Evolutionary conservation across 306 rosid species (phyloP).

Genomic region (Vicia villosa): DNA sequence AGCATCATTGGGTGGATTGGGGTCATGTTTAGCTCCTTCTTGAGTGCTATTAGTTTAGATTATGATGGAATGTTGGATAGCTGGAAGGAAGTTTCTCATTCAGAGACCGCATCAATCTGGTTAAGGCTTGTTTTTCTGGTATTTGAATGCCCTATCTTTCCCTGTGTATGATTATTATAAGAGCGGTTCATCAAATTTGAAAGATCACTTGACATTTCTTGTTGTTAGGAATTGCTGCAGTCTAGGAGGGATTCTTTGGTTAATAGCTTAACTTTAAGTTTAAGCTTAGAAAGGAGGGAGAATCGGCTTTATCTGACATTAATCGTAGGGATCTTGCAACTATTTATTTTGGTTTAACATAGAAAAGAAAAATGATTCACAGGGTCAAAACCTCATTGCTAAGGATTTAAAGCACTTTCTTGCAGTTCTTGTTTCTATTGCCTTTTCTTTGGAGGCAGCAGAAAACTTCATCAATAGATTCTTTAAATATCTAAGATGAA

Average conservation of each 20-base stretch:
- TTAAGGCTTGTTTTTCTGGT: slow-evolving; percentile 21
- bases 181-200: no score
- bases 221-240: slow-evolving; percentile 13
- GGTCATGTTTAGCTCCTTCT: slow-evolving; percentile 4
- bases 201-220: not conserved
- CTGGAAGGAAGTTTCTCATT: slow-evolving; percentile 3
- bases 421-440: slow-evolving; percentile 7
- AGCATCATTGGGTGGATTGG: not conserved
- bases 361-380: not conserved
- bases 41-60: not conserved
- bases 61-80: slow-evolving; percentile 4
- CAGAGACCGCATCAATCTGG: not conserved
- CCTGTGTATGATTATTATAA: not conserved
- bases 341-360: no score
- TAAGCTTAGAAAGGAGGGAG: slow-evolving; percentile 11
- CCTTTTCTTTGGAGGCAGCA: slow-evolving; percentile 17
- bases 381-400: no score
- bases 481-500: not conserved
- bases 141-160: not conserved
- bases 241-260: slow-evolving; percentile 12
- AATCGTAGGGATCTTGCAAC: no score
- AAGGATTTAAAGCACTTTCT: not conserved
- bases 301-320: not conserved
- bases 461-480: slow-evolving; percentile 11
- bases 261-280: not conserved